Base-by-base conservation (phyloP, 2,329 filamentous ascomycete species). In the Lanzia echinophila region DNA sequence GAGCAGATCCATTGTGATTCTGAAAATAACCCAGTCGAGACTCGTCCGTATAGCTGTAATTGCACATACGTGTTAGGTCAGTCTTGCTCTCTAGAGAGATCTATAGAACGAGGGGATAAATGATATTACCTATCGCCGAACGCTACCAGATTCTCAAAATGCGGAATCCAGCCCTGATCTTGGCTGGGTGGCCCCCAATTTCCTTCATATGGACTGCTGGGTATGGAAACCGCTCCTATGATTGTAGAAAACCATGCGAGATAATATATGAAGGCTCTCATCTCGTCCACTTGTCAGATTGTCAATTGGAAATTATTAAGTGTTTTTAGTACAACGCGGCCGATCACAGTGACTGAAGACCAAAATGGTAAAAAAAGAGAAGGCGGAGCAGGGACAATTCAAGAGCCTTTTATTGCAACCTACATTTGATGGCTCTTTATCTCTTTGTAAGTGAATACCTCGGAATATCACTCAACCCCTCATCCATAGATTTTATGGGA, bases 41-140 rank as follows among this genome's bases (percentile, higher is more conserved):
- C 62, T 90, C 84, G 64, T 91, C 88, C 0, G 86, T 88, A 64
- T 86, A 90, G 68, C 68, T 70, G 47, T 39, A n/a, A 10, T 24
- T n/a, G 34, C 7, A 41, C 24, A 28, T 38, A 59, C 36, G n/a
- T 53, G 47, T 24, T n/a, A 13, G 19, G 11, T 48, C 12, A 36
- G 44, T 20, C 22, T 28, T 36, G 31, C 19, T 20, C 19, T 15
- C 24, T 36, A n/a, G 6, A 24, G 15, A 50, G 8, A 12, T 11
- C 20, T 19, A 17, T 19, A 11, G 38, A 13, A 33, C 2, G 12
- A 28, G 2, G 19, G 19, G 6, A 4, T 24, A 11, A 15, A 54
- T 54, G 42, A 63, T 63, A n/a, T 59, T 53, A 68, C 66, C 84
- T 88, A 68, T 90, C 85, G 12, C 87, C 86, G 65, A 90, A 90